A percentile compares a stretch with the other conserved stretches of the same genome.
Evolutionary conservation across 2,329 filamentous ascomycete genomes (phyloP).

Genomic region (Xylaria sp.): DNA sequence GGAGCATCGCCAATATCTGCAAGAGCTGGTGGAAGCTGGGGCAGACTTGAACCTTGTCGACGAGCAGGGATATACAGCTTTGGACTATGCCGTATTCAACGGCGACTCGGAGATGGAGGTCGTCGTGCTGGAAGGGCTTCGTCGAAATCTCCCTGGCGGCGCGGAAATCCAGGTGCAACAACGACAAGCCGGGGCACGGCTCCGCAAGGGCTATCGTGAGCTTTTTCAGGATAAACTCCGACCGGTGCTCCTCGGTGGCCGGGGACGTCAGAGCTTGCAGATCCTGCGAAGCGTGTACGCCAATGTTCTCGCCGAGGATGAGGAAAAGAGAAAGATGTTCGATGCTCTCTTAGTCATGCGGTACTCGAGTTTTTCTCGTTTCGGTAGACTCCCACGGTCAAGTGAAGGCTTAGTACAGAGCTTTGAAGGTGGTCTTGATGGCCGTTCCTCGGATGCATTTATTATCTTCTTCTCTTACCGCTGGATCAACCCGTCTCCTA

Average conservation of each 20-base stretch:
- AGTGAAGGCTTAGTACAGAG: conserved; percentile 23
- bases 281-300: conserved; percentile 32
- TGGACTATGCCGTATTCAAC: conserved; percentile 43
- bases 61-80: conserved; percentile 40
- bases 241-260: conserved; percentile 34
- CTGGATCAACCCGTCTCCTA: conserved; percentile 33
- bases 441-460: conserved; percentile 16
- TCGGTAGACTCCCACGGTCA: conserved; percentile 32
- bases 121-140: conserved; percentile 35
- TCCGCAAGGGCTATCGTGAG: conserved; percentile 41
- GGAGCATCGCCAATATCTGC: conserved; percentile 40
- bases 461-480: conserved; percentile 43
- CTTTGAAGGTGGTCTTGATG: not conserved
- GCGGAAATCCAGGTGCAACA: conserved; percentile 5
- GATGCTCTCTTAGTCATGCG: conserved; percentile 35
- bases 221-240: conserved; percentile 42
- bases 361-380: conserved; percentile 33
- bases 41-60: conserved; percentile 39
- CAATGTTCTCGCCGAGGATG: conserved; percentile 24
- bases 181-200: conserved; percentile 27
- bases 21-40: conserved; percentile 37
- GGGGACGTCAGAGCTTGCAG: conserved; percentile 18
- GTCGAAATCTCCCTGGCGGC: conserved; percentile 2
- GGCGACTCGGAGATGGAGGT: conserved; percentile 30
- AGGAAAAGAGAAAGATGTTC: conserved; percentile 30